phyloP scores from a whole-genome alignment of 257 asterid species.

The Primulina tabacum region DNA sequence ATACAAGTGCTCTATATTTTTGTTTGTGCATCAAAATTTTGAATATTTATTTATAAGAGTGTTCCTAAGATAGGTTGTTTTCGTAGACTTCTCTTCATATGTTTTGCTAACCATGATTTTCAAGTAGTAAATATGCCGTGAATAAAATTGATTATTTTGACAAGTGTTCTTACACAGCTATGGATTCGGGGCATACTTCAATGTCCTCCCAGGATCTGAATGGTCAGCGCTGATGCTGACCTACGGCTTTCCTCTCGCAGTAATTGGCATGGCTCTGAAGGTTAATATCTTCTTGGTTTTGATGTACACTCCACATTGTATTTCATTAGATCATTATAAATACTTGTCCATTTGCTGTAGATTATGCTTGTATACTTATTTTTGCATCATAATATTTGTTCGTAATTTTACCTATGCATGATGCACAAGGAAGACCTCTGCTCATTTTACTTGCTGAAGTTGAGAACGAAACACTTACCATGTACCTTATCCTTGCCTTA shows the following conservation, averaged over 20 bases:
- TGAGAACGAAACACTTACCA: not conserved
- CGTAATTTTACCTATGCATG: constrained; percentile 1
- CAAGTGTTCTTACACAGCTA: constrained; percentile 47
- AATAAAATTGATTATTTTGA: constrained; percentile 10
- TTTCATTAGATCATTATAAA: not conserved
- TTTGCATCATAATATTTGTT: not conserved
- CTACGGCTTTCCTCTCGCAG: constrained; percentile 95
- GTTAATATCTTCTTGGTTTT: constrained; percentile 33
- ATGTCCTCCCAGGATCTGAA: constrained; percentile 94
- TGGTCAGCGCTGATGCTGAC: constrained; percentile 98
- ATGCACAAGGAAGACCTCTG: constrained; percentile 10
- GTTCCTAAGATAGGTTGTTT: not conserved
- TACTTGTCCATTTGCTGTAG: not conserved
- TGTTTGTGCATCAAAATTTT: not conserved
- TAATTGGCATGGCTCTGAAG: constrained; percentile 99
- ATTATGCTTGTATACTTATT: not conserved
- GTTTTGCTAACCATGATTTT: not conserved
- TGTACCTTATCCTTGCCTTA: constrained; percentile 1
- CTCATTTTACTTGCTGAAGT: constrained; percentile 12
- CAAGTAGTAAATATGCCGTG: not conserved
- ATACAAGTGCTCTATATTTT: constrained; percentile 6
- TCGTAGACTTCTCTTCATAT: too few relatives aligned
- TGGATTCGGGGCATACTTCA: constrained; percentile 97
- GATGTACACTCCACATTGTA: not conserved
- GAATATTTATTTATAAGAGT: not conserved